Conservation (phyloP, 139 green algal genomes). For the Chlorella ohadii region DNA sequence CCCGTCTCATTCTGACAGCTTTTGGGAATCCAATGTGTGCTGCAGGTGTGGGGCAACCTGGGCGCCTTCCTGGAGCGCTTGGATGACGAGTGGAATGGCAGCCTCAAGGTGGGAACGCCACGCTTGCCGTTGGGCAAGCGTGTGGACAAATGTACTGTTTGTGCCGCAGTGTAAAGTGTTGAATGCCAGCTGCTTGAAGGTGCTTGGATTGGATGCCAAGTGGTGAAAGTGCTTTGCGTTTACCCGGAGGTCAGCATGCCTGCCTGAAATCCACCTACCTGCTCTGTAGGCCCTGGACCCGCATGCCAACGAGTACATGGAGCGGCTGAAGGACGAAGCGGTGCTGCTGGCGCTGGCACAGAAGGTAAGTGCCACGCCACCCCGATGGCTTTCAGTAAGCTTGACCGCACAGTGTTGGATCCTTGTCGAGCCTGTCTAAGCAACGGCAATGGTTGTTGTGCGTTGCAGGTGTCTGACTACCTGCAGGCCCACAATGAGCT, state of each 20-base stretch:
- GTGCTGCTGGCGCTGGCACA: constrained; percentile 90
- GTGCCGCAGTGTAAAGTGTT: too few relatives aligned
- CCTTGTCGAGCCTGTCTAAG: not conserved
- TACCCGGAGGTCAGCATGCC: too few relatives aligned
- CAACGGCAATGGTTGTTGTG: not conserved
- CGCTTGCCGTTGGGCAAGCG: too few relatives aligned
- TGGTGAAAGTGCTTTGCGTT: too few relatives aligned
- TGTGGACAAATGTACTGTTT: too few relatives aligned
- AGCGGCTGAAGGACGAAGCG: constrained; percentile 93
- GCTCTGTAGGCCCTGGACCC: constrained; percentile 87
- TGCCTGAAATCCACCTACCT: too few relatives aligned
- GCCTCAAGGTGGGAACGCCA: constrained; percentile 90
- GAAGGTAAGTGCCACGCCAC: constrained; percentile 53
- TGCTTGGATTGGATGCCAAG: too few relatives aligned
- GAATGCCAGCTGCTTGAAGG: not conserved
- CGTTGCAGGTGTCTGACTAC: constrained; percentile 31
- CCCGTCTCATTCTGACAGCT: too few relatives aligned
- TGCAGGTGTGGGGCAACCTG: constrained; percentile 92
- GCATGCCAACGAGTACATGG: constrained; percentile 97
- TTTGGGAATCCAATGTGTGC: not conserved
- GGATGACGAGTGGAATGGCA: constrained; percentile 98
- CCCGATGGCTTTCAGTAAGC: constrained; percentile 57
- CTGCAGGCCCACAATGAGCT: constrained; percentile 36
- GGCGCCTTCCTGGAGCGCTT: constrained; percentile 95
- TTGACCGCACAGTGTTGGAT: too few relatives aligned